Base-by-base conservation (phyloP, 202 grass and related monocot genomes). In the Zoysia matrella region DNA sequence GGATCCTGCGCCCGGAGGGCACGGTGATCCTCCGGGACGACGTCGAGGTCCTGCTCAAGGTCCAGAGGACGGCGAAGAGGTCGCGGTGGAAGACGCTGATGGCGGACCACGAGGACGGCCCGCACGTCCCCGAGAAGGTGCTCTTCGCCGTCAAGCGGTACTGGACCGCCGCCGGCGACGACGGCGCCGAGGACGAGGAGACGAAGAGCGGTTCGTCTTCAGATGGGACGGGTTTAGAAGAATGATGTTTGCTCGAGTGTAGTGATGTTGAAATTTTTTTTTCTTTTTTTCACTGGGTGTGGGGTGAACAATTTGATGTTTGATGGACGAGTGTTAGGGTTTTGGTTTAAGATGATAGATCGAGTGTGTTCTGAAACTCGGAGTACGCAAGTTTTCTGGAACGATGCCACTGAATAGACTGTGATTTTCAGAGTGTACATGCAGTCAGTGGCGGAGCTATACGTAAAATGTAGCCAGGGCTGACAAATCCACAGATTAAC, bases 71-170 rank as follows among this genome's bases (percentile, higher is more conserved):
- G 15, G 87, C 53, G 8, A 75, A 53, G 6, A 84, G 79, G 13
- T 88, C 94, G 91, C 78, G 89, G 65, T 97, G 94, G 91, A 89
- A 84, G 58, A 93, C 76, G 6, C 80, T 86, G 47, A 79, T 97
- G 75, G 76, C 63, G 0, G 82, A 97, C 52, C 91, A 97, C 1
- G 87, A 90, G 79, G 91, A 97, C 60, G 72, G 89, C 71, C 84
- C 89, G 0, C 76, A 80, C 22, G 73, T 89, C 41, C 72, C 79
- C 12, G 91, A 88, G 84, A 97, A 97, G 82, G 73, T 97, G 51
- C 79, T 97, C 11, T 90, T 84, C 15, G 86, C 84, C 10, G 82
- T 97, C 60, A 97, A 97, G 82, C 71, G 66, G 57, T 97, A 97
- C 43, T 97, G 94, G 94, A 86, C 30, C 30, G 30, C 91, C 1